Base-by-base conservation (phyloP, 1,284 basidiomycete genomes). In the Laetiporus sulphureus region DNA sequence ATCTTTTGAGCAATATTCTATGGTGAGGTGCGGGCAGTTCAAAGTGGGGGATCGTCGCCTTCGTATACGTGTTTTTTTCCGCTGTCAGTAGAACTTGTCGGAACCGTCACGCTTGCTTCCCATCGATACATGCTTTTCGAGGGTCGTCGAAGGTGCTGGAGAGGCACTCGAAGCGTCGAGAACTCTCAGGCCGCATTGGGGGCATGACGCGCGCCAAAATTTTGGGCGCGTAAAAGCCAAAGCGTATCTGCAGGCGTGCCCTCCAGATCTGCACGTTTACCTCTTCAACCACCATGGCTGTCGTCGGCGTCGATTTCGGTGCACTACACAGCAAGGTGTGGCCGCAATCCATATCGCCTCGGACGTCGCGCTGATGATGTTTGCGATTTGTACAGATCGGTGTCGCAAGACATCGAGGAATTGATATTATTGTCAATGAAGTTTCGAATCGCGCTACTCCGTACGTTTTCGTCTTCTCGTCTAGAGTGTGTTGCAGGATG, bases 401-500 rank as follows among this genome's bases (percentile, higher is more conserved):
- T 72, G 90, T 94, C 52, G 91, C 91, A 22, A 78, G 91, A 66
- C 84, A 90, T 67, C 78, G 89, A 58, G 91, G 91, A 59, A 92
- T 95, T 68, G 91, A 95, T 75, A 91, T 95, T 64, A 91, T 95
- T 68, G 72, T 80, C 52, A 97, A 97, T 66, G 93, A 96, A 65
- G 91, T 94, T 47, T 95, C 91, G 13, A 96, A 95, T 73, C 85
- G 93, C 50, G 76, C 81, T 25, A 96, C 93, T 32, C 93, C 92
- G 90, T 94, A 51, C 58, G 89, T 65, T 12, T n/a, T 30, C 18
- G 16, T 12, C 20, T 21, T 15, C 27, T 20, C 6, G 40, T 8
- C 25, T 23, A 22, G 10, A 36, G 15, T 32, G 27, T 22, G 8
- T 27, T 5, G n/a, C 18, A 29, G 16, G 8, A 20, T 32, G 27